Conservation (phyloP, 495 filamentous ascomycete species). For the Aspergillus biplanus region DNA sequence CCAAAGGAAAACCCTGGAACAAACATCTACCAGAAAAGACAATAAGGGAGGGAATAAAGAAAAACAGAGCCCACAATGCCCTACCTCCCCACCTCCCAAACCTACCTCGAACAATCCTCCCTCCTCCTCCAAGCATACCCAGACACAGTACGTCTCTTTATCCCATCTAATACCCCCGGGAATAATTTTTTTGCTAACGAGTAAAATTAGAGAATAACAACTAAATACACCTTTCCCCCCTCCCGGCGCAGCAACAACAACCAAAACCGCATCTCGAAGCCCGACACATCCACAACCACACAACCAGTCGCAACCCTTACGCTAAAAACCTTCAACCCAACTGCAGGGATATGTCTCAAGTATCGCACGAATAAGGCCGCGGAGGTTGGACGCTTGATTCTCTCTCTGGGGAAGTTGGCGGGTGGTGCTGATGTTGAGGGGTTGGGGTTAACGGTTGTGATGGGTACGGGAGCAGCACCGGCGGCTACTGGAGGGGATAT, state of each 20-base stretch:
- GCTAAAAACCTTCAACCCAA: conserved; percentile 89
- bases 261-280: conserved; percentile 22
- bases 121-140: conserved; percentile 66
- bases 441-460: conserved; percentile 47
- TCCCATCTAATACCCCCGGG: conserved; percentile 11
- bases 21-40: not conserved
- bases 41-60: not conserved
- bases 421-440: conserved; percentile 62
- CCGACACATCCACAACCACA: conserved; percentile 27
- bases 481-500: conserved; percentile 29
- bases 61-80: conserved; percentile 50
- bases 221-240: conserved; percentile 74
- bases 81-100: conserved; percentile 61
- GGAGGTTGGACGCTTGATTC: conserved; percentile 82
- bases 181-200: not conserved
- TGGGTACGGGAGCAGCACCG: conserved; percentile 13
- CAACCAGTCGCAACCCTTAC: conserved; percentile 65
- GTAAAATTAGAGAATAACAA: conserved; percentile 71
- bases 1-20: not conserved
- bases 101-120: conserved; percentile 66
- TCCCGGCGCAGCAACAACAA: conserved; percentile 36
- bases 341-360: conserved; percentile 79
- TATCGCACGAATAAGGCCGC: conserved; percentile 90
- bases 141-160: conserved; percentile 53
- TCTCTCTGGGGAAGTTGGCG: conserved; percentile 69